Evolutionary conservation across 441 rosid genomes (phyloP).

Genomic region (Populus hybrid): DNA sequence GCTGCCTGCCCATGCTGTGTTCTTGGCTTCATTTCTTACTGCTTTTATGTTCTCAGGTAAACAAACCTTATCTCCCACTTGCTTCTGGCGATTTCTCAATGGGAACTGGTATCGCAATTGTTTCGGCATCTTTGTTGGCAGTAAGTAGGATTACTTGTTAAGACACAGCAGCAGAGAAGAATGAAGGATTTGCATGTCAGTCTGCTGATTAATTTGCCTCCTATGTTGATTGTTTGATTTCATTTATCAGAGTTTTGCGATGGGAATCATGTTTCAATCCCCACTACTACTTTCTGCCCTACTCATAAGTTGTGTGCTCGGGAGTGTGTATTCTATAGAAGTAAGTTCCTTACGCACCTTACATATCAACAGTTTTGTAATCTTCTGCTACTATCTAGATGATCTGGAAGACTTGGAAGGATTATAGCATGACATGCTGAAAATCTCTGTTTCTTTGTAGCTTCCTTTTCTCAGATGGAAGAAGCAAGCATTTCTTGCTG

Average conservation of each 20-base stretch:
- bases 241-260: slow-evolving; percentile 20
- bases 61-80: slow-evolving; percentile 36
- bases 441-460: slow-evolving; percentile 6
- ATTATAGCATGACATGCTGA: not conserved
- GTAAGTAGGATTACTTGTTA: slow-evolving; percentile 8
- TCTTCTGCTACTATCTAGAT: not conserved
- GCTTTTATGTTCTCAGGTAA: slow-evolving; percentile 16
- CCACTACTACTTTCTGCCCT: slow-evolving; percentile 30
- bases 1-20: not conserved
- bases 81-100: slow-evolving; percentile 35
- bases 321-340: slow-evolving; percentile 35
- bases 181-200: not conserved
- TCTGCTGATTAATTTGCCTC: not conserved
- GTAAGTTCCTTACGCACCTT: slow-evolving; percentile 12
- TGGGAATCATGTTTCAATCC: slow-evolving; percentile 27
- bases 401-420: not conserved
- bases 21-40: not conserved
- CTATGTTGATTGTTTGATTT: not conserved
- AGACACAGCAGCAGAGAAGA: not conserved
- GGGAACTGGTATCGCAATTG: slow-evolving; percentile 28
- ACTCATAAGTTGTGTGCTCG: slow-evolving; percentile 22
- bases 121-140: slow-evolving; percentile 19
- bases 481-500: slow-evolving; percentile 33
- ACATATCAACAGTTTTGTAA: not conserved
- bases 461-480: slow-evolving; percentile 43